Evolutionary conservation across 108 stramenopile genomes (phyloP).

Genomic region (Nitzschia sp.): DNA sequence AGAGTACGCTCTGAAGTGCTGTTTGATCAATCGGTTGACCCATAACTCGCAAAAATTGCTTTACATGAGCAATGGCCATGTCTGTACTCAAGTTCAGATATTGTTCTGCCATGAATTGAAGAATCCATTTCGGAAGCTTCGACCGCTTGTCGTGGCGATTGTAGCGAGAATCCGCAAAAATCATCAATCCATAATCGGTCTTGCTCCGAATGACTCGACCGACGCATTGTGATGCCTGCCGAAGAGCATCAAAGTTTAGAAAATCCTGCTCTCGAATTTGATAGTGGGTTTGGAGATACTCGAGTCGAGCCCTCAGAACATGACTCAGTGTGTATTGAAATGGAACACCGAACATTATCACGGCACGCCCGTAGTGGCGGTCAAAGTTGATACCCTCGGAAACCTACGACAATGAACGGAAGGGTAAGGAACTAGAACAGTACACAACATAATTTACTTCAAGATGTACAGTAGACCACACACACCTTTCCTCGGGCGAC

Average conservation of each 20-base stretch:
- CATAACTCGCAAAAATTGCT: slow-evolving; percentile 90
- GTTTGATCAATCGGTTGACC: slow-evolving; percentile 94
- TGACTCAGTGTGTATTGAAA: slow-evolving; percentile 98
- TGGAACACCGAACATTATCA: slow-evolving; percentile 98
- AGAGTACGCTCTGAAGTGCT: slow-evolving; percentile 79
- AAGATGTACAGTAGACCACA: not conserved
- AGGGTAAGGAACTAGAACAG: not conserved
- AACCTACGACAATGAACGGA: slow-evolving; percentile 55
- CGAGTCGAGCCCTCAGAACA: slow-evolving; percentile 92
- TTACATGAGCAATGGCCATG: slow-evolving; percentile 79
- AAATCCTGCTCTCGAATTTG: slow-evolving; percentile 96
- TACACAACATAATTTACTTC: not conserved
- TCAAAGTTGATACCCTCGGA: slow-evolving; percentile 99
- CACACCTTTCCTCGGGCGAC: slow-evolving; percentile 97
- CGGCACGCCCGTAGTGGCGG: slow-evolving; percentile 97
- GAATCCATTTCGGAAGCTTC: slow-evolving; percentile 97
- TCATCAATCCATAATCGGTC: slow-evolving; percentile 96
- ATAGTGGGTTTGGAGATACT: slow-evolving; percentile 92
- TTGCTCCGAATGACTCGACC: slow-evolving; percentile 96
- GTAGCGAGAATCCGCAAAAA: slow-evolving; percentile 93
- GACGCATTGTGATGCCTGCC: slow-evolving; percentile 93
- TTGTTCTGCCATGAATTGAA: slow-evolving; percentile 89
- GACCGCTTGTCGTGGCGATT: slow-evolving; percentile 94
- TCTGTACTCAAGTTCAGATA: slow-evolving; percentile 93
- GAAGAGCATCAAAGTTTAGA: slow-evolving; percentile 95